Evolutionary conservation across 306 rosid species (phyloP), one percentile per base, ranked within the genome.

Genomic region (Dalbergia cultrata): DNA sequence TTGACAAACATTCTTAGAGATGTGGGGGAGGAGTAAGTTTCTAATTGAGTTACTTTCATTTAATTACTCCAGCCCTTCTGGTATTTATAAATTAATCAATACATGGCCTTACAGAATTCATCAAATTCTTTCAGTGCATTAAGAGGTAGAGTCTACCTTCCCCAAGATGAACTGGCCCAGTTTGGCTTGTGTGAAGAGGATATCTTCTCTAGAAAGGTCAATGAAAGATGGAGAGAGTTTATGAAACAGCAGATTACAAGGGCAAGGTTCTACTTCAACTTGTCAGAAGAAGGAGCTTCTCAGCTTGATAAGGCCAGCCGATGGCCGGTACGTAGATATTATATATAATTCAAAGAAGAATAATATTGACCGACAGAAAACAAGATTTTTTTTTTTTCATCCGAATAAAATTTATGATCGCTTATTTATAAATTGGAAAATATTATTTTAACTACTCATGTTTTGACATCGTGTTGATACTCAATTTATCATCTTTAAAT

Each of bases 101-200:
- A 62, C 52, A 47, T 43, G 60, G 58, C 17, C 14, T 64, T 22
- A 52, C 49, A 16, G 18, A 57, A 62, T 1, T 26, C 39, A 2
- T 54, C 3, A 59, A 18, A 45, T 78, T 2, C 5, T 49, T 69
- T 61, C 74, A 92, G 98, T 87, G 93, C 97, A 50, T 83, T 80
- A 33, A 91, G 98, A 89, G 98, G 97, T 33, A 88, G 97, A 85
- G 90, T 92, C 18, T 92, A 95, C 82, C 93, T 92, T 79, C 98
- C 98, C 37, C 94, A 95, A 87, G 97, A 95, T 50, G 98, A 95
- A 91, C 95, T 95, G 18, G 91, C 85, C 6, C 92, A 91, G 21
- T 95, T 91, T 60, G 98, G 94, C 1, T 81, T 92, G 69, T 71
- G 89, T 12, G 91, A 92, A 31, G 58, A 79, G 4, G 97, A 92